Percentiles rank a stretch among this genome's conserved stretches.
Evolutionary conservation across 2,329 filamentous ascomycete species (phyloP).

Genomic region (Cordyceps cicadae): DNA sequence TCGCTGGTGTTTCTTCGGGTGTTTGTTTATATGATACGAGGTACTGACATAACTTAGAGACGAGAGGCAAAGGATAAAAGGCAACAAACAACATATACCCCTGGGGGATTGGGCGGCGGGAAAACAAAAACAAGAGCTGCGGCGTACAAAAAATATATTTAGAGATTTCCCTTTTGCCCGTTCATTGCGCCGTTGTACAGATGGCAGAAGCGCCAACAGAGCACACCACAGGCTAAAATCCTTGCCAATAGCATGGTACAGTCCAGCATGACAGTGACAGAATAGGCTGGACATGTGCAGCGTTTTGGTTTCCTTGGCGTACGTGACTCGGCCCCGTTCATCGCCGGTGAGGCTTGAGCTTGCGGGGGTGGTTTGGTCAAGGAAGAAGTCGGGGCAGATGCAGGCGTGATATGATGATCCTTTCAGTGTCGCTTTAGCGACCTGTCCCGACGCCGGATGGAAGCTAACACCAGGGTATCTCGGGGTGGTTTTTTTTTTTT

Average conservation of each 20-base stretch:
- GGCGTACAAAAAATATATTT: neutral
- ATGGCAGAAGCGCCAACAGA: neutral
- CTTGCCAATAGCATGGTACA: neutral
- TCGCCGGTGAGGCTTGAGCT: neutral
- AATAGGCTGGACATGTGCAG: neutral
- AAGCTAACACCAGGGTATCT: too few species aligned
- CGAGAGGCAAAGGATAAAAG: neutral
- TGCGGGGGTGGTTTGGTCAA: neutral
- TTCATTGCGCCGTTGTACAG: neutral
- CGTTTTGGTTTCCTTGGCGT: neutral
- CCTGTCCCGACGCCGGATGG: neutral
- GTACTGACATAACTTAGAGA: neutral
- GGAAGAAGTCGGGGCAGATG: conserved; percentile 6
- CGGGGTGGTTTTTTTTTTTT: too few species aligned
- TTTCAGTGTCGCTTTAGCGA: neutral
- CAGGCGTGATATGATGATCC: neutral
- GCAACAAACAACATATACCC: conserved; percentile 1
- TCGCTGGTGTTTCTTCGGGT: neutral
- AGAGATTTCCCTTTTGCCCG: neutral
- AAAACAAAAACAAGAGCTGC: neutral
- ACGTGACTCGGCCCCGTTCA: neutral
- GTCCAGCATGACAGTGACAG: neutral
- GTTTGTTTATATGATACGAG: neutral
- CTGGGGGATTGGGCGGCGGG: neutral
- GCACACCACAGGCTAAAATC: neutral